Evolutionary conservation across 2,329 filamentous ascomycete genomes (phyloP).

Genomic region (Fusarium longipes): DNA sequence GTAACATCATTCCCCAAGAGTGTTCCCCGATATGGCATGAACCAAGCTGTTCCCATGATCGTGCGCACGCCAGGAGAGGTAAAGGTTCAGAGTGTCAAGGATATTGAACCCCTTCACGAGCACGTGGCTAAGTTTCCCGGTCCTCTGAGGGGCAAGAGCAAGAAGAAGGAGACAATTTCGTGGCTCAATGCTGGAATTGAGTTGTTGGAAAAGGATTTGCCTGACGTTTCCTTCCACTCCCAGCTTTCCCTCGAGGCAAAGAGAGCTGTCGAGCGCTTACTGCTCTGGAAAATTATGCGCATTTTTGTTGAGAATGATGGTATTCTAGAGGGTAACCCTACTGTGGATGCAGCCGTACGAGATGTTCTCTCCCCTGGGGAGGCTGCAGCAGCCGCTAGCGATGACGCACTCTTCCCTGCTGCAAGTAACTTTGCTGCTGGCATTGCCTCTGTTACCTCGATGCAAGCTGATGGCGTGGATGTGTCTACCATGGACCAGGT

Average conservation of each 20-base stretch:
- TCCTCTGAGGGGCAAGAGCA: constrained; percentile 86
- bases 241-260: constrained; percentile 72
- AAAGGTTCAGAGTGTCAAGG: constrained; percentile 79
- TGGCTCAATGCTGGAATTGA: constrained; percentile 87
- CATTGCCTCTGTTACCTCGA: constrained; percentile 48
- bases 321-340: constrained; percentile 75
- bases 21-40: constrained; percentile 85
- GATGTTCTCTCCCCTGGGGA: constrained; percentile 74
- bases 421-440: constrained; percentile 43
- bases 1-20: constrained; percentile 90
- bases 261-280: constrained; percentile 78
- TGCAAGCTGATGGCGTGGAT: constrained; percentile 75
- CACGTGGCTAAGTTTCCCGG: constrained; percentile 86
- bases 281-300: constrained; percentile 88
- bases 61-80: constrained; percentile 86
- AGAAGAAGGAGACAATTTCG: constrained; percentile 90
- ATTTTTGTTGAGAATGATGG: constrained; percentile 90
- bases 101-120: constrained; percentile 77
- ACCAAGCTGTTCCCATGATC: constrained; percentile 78
- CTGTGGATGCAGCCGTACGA: constrained; percentile 79
- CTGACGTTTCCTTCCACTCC: constrained; percentile 60
- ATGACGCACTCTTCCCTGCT: constrained; percentile 43
- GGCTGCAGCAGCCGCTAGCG: constrained; percentile 41
- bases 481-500: constrained; percentile 76
- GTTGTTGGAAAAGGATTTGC: constrained; percentile 70